These are phyloP conservation scores for Coleophoma eucalyptorum DNA, from an alignment of 2,329 filamentous ascomycete species.

Conservation along the genomic window DNA sequence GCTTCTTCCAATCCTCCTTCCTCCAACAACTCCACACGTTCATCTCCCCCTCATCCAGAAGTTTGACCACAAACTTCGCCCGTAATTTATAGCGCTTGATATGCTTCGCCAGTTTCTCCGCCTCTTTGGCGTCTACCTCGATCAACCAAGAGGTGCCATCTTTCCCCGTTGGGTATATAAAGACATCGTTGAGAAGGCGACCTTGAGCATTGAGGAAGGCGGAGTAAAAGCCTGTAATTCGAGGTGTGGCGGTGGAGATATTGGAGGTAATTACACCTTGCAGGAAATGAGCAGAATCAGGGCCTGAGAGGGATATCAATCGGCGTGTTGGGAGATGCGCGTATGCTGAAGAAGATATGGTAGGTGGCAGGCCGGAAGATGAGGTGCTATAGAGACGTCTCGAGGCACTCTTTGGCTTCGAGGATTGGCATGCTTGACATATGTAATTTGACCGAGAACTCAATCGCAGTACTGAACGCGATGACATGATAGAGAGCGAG, in stretches of 20 bases:
- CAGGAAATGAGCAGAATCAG: slow-evolving; percentile 78
- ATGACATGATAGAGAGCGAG: slow-evolving; percentile 15
- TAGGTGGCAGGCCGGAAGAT: slow-evolving; percentile 24
- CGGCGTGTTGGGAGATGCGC: slow-evolving; percentile 66
- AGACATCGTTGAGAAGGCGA: slow-evolving; percentile 82
- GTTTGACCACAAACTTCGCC: slow-evolving; percentile 68
- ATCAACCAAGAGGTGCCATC: slow-evolving; percentile 56
- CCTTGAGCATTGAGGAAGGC: slow-evolving; percentile 85
- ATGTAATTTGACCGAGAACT: slow-evolving; percentile 11
- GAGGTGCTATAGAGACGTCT: slow-evolving; percentile 1
- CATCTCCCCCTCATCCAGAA: slow-evolving; percentile 62
- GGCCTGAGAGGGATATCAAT: slow-evolving; percentile 74
- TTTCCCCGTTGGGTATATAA: slow-evolving; percentile 64
- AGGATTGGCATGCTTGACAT: slow-evolving; percentile 17
- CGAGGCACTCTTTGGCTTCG: neutral
- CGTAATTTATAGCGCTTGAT: slow-evolving; percentile 83
- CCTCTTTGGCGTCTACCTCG: slow-evolving; percentile 73
- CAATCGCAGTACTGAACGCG: slow-evolving; percentile 4
- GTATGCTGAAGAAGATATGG: slow-evolving; percentile 43
- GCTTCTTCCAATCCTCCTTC: slow-evolving; percentile 11
- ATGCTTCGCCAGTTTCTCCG: slow-evolving; percentile 60
- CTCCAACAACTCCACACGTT: slow-evolving; percentile 72
- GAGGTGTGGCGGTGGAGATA: slow-evolving; percentile 35
- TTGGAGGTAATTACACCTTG: slow-evolving; percentile 84
- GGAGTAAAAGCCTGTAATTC: slow-evolving; percentile 62